Conservation (phyloP, 2,329 filamentous ascomycete genomes). For the Dothidotthia symphoricarpi region DNA sequence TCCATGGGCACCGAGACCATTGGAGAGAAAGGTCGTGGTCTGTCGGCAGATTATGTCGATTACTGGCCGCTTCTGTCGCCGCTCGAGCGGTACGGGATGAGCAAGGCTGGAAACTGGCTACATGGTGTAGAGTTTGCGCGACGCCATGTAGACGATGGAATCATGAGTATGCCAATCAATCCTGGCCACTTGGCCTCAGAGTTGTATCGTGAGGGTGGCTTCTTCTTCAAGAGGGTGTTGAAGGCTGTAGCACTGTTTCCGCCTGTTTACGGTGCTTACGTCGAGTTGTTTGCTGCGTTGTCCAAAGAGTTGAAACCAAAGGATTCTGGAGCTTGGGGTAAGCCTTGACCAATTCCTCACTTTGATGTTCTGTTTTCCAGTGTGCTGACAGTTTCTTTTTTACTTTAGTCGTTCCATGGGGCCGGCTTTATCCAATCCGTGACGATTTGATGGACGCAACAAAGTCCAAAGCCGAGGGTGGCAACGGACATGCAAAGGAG, state of each 20-base stretch:
- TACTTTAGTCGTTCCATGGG: slow-evolving; percentile 50
- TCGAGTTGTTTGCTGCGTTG: slow-evolving; percentile 25
- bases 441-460: slow-evolving; percentile 26
- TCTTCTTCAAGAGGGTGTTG: background rate
- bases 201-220: slow-evolving; percentile 12
- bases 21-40: no score
- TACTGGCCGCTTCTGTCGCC: no score
- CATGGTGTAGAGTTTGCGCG: slow-evolving; percentile 22
- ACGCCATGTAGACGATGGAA: slow-evolving; percentile 12
- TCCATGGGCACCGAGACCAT: no score
- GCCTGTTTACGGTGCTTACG: slow-evolving; percentile 24
- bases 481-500: slow-evolving; percentile 20
- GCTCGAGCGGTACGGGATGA: slow-evolving; percentile 27
- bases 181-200: no score
- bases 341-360: no score
- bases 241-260: no score
- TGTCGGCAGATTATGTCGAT: no score
- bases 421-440: slow-evolving; percentile 26
- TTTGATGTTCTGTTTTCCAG: no score
- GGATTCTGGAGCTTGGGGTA: no score
- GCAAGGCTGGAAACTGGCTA: slow-evolving; percentile 31
- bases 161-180: slow-evolving; percentile 28
- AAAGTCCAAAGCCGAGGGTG: no score
- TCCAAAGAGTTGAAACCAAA: slow-evolving; percentile 3
- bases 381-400: no score